These are phyloP conservation scores for Tuber brumale DNA, from an alignment of 495 filamentous ascomycete species.

Conservation along the genomic window DNA sequence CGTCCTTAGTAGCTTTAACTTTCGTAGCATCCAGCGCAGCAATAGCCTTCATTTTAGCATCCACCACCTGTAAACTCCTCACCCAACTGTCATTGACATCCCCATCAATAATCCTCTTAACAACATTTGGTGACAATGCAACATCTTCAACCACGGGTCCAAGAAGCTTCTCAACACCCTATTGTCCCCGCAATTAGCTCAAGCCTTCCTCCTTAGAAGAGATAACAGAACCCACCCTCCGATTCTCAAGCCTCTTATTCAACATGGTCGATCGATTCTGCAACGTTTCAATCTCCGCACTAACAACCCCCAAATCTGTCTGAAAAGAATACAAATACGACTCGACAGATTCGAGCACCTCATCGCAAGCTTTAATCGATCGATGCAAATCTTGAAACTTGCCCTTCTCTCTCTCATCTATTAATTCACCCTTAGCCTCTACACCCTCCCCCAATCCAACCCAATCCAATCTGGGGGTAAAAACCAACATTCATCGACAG, in stretches of 20 bases:
- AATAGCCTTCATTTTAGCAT: slow-evolving; percentile 65
- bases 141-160: slow-evolving; percentile 90
- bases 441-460: not conserved
- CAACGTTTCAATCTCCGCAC: slow-evolving; percentile 86
- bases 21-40: slow-evolving; percentile 57
- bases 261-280: slow-evolving; percentile 77
- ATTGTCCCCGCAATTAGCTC: slow-evolving; percentile 7
- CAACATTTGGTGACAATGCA: slow-evolving; percentile 71
- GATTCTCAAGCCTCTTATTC: slow-evolving; percentile 81
- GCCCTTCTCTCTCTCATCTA: slow-evolving; percentile 75
- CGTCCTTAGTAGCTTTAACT: slow-evolving; percentile 69
- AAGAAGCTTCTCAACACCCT: slow-evolving; percentile 74
- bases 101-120: slow-evolving; percentile 77
- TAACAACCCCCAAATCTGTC: slow-evolving; percentile 82
- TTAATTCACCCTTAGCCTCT: slow-evolving; percentile 5
- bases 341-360: slow-evolving; percentile 88
- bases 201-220: not conserved
- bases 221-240: slow-evolving; percentile 47
- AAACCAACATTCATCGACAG: slow-evolving; percentile 66
- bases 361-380: slow-evolving; percentile 83
- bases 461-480: slow-evolving; percentile 16
- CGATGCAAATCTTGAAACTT: slow-evolving; percentile 88
- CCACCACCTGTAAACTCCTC: slow-evolving; percentile 74
- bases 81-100: slow-evolving; percentile 88
- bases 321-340: slow-evolving; percentile 85